These are phyloP conservation scores for Apophysomyces ossiformis DNA, from an alignment of 371 early-diverging fungal species.

Conservation along the genomic window DNA sequence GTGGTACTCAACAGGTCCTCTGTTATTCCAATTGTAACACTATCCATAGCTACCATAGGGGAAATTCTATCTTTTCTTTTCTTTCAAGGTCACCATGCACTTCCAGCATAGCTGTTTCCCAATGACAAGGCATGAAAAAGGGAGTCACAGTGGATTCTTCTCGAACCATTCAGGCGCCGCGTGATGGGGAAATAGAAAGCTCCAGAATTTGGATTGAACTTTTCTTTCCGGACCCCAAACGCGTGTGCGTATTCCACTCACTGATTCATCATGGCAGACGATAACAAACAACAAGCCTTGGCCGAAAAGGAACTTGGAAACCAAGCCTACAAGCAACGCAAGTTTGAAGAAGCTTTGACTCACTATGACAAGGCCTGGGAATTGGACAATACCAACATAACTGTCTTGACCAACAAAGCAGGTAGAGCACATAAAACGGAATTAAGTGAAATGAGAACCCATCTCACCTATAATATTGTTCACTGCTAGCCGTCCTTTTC, in stretches of 20 bases:
- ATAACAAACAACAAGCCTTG: conserved; percentile 74
- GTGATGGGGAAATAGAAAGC: not conserved
- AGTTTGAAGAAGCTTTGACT: conserved; percentile 88
- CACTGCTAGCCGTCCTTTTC: conserved; percentile 80
- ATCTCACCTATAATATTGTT: not conserved
- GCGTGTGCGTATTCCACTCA: conserved; percentile 5
- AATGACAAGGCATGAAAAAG: no score
- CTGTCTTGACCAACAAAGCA: conserved; percentile 94
- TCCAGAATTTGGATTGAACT: not conserved
- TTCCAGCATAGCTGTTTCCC: no score
- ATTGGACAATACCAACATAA: conserved; percentile 86
- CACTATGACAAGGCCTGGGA: conserved; percentile 94
- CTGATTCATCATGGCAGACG: conserved; percentile 48
- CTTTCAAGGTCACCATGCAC: no score
- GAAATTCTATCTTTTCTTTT: no score
- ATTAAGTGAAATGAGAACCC: not conserved
- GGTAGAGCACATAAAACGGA: conserved; percentile 32
- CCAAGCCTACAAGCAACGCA: conserved; percentile 89
- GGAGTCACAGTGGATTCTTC: conserved; percentile 1
- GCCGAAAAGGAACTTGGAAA: conserved; percentile 93
- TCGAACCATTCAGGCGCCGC: conserved; percentile 6
- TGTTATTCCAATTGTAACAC: no score
- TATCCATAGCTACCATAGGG: no score
- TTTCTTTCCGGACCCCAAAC: not conserved
- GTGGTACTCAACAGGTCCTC: no score